A percentile compares a stretch with the other conserved stretches of the same genome.
Conservation (phyloP, 1,284 basidiomycete species). For the Ustilago trichophora region DNA sequence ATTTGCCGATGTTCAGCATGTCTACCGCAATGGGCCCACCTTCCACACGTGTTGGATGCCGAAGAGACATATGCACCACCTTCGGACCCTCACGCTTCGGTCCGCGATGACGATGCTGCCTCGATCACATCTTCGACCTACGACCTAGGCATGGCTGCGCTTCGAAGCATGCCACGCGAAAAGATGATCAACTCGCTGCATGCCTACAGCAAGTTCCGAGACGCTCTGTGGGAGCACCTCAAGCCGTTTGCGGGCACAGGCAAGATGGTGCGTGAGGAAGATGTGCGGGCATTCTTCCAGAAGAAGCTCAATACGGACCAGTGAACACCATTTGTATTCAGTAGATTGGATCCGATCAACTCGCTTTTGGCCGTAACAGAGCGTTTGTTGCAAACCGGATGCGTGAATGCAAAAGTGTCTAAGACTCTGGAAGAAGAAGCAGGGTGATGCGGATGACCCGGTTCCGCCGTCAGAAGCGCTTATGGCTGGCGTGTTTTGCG, state of each 20-base stretch:
- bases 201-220: conserved; percentile 65
- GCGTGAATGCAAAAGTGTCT: no score
- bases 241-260: conserved; percentile 66
- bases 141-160: conserved; percentile 67
- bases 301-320: conserved; percentile 39
- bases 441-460: no score
- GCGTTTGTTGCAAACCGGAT: no score
- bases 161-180: conserved; percentile 65
- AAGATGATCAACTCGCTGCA: conserved; percentile 67
- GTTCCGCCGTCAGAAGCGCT: no score
- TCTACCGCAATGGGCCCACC: conserved; percentile 28
- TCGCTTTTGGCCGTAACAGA: no score
- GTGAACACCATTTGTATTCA: no score
- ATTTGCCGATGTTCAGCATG: conserved; percentile 66
- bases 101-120: conserved; percentile 49
- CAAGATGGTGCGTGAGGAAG: conserved; percentile 63
- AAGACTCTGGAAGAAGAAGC: no score
- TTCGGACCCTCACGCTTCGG: conserved; percentile 33
- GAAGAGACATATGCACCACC: conserved; percentile 67
- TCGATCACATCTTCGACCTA: conserved; percentile 62
- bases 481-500: no score
- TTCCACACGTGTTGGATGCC: conserved; percentile 66
- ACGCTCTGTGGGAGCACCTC: conserved; percentile 66
- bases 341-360: no score
- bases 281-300: conserved; percentile 66